These are phyloP conservation scores for Scutellaria barbata DNA, from an alignment of 257 asterid species.

Conservation along the genomic window DNA sequence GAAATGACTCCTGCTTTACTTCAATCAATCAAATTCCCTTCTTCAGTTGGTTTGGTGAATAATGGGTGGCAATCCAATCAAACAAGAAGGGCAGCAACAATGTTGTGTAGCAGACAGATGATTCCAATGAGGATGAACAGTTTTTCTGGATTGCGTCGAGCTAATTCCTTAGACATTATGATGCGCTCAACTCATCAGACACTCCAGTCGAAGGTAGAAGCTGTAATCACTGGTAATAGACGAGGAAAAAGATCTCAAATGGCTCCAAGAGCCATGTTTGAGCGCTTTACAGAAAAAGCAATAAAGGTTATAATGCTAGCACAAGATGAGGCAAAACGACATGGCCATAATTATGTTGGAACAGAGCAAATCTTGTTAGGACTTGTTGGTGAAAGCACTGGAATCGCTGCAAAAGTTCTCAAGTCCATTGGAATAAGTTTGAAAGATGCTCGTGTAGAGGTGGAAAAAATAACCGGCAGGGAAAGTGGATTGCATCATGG, in stretches of 20 bases:
- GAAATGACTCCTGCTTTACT: slow-evolving; percentile 73
- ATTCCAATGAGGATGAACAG: slow-evolving; percentile 50
- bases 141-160: slow-evolving; percentile 72
- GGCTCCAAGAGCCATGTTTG: slow-evolving; percentile 89
- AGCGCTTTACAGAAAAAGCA: slow-evolving; percentile 97
- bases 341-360: slow-evolving; percentile 96
- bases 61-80: slow-evolving; percentile 54
- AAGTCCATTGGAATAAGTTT: slow-evolving; percentile 96
- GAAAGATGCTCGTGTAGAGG: slow-evolving; percentile 98
- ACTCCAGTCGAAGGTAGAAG: slow-evolving; percentile 73
- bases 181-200: slow-evolving; percentile 48
- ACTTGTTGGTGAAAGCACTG: slow-evolving; percentile 98
- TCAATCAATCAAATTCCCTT: slow-evolving; percentile 68
- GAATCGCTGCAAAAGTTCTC: slow-evolving; percentile 98
- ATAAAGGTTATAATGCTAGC: slow-evolving; percentile 98
- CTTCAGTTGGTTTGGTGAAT: slow-evolving; percentile 53
- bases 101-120: slow-evolving; percentile 54
- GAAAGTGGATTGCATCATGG: slow-evolving; percentile 98
- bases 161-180: slow-evolving; percentile 68
- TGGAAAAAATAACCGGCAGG: slow-evolving; percentile 95
- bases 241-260: slow-evolving; percentile 53
- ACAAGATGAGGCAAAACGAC: slow-evolving; percentile 97
- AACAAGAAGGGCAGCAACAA: slow-evolving; percentile 47
- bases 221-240: slow-evolving; percentile 43
- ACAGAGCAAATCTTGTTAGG: slow-evolving; percentile 96